Conservation (phyloP, 2,329 filamentous ascomycete genomes). For the Penicillium vulpinum region DNA sequence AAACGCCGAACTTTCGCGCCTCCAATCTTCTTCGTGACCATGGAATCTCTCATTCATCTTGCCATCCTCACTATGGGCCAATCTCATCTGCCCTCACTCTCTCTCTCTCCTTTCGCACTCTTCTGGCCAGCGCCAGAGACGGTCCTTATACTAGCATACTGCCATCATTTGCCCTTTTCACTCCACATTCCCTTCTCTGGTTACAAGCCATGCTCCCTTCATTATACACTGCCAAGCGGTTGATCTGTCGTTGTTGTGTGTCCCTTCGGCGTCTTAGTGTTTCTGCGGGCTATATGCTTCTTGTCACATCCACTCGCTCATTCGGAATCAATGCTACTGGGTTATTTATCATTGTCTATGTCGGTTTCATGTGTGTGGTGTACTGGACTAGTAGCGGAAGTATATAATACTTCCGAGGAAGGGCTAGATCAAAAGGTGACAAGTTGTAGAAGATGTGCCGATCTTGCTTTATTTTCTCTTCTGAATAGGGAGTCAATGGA, state of each 20-base stretch:
- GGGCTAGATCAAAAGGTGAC: slow-evolving; percentile 1
- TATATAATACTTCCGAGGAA: slow-evolving; percentile 16
- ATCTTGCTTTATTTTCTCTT: slow-evolving; percentile 14
- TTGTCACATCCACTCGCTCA: slow-evolving; percentile 22
- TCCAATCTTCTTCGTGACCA: neutral
- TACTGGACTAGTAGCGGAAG: slow-evolving; percentile 1
- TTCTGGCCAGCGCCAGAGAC: slow-evolving; percentile 19
- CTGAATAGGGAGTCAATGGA: slow-evolving; percentile 19
- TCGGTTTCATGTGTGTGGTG: slow-evolving; percentile 6
- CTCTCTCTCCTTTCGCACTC: slow-evolving; percentile 10
- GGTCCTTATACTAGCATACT: slow-evolving; percentile 20
- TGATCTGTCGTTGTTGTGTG: slow-evolving; percentile 23
- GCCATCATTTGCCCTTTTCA: slow-evolving; percentile 9
- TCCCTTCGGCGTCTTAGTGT: slow-evolving; percentile 23
- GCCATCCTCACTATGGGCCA: slow-evolving; percentile 9
- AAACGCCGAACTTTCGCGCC: slow-evolving; percentile 1
- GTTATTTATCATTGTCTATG: slow-evolving; percentile 15
- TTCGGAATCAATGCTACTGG: slow-evolving; percentile 24
- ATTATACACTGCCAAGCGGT: slow-evolving; percentile 29
- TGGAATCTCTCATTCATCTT: slow-evolving; percentile 9
- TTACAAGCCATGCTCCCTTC: slow-evolving; percentile 14
- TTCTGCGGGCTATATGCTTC: slow-evolving; percentile 16
- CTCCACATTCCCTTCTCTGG: slow-evolving; percentile 21
- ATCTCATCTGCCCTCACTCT: slow-evolving; percentile 4
- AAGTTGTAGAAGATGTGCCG: slow-evolving; percentile 17